Conservation (phyloP, 306 rosid genomes). For the Hippophae tibetana region DNA sequence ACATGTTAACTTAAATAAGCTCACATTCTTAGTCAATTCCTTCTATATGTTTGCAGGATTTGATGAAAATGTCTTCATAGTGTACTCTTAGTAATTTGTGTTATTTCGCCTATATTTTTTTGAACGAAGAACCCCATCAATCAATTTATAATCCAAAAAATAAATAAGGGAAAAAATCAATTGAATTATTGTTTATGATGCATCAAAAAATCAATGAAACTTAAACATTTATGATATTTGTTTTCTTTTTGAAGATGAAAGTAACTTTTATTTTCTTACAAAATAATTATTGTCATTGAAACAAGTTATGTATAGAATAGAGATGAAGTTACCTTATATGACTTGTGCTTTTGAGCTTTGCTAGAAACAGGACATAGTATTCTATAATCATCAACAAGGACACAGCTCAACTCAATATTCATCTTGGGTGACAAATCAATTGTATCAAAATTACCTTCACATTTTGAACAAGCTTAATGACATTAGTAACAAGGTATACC, state of each 20-base stretch:
- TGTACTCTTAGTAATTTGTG: conserved; percentile 75
- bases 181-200: too few species aligned
- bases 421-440: conserved; percentile 46
- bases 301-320: neutral
- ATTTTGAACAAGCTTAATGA: conserved; percentile 19
- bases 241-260: too few species aligned
- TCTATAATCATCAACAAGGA: conserved; percentile 34
- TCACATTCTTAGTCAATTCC: too few species aligned
- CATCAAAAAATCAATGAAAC: too few species aligned
- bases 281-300: neutral
- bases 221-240: too few species aligned
- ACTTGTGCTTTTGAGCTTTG: conserved; percentile 54
- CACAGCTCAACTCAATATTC: conserved; percentile 37
- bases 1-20: too few species aligned
- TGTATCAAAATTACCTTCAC: conserved; percentile 40
- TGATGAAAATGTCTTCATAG: conserved; percentile 55
- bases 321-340: conserved; percentile 53
- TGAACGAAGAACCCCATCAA: conserved; percentile 55
- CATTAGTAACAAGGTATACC: neutral
- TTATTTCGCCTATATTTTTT: conserved; percentile 66
- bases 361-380: conserved; percentile 41
- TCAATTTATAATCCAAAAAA: conserved; percentile 37
- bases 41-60: conserved; percentile 27
- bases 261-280: too few species aligned
- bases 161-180: neutral